Conservation (phyloP, 306 rosid genomes). For the Vachellia pachyceras region DNA sequence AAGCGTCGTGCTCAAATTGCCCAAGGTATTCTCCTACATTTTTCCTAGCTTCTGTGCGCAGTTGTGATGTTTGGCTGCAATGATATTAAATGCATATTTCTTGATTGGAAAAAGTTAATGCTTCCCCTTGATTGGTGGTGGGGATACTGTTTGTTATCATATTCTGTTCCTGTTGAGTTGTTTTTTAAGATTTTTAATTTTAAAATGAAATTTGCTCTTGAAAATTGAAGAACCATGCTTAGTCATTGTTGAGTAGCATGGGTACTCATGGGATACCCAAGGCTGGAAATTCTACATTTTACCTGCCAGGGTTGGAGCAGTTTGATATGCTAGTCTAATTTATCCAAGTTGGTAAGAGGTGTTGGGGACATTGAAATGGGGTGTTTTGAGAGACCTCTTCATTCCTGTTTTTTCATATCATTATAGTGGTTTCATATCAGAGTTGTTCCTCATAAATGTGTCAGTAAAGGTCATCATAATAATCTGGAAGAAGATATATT, state of each 20-base stretch:
- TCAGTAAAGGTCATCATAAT: not conserved
- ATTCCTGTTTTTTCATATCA: not conserved
- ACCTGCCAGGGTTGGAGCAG: not conserved
- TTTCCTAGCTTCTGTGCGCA: conserved; percentile 1
- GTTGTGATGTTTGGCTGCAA: conserved; percentile 28
- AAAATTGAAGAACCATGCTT: not conserved
- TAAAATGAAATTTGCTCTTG: not conserved
- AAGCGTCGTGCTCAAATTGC: conserved; percentile 89
- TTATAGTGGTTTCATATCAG: not conserved
- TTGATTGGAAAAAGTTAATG: conserved; percentile 6
- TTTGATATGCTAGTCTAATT: not conserved
- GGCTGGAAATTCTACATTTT: not conserved
- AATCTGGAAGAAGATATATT: not conserved
- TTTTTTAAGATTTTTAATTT: not conserved
- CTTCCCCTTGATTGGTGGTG: not conserved
- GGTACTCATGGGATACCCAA: not conserved
- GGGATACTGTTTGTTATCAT: not conserved
- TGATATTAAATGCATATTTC: conserved; percentile 4
- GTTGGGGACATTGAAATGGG: not conserved
- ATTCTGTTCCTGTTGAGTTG: not conserved
- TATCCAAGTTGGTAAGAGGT: not conserved
- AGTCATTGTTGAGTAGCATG: not conserved
- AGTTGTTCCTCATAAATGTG: not conserved
- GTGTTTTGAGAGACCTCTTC: not conserved
- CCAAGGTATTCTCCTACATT: conserved; percentile 68